Evolutionary conservation across 306 rosid species (phyloP).

Genomic region (Hippophae gyantsensis): DNA sequence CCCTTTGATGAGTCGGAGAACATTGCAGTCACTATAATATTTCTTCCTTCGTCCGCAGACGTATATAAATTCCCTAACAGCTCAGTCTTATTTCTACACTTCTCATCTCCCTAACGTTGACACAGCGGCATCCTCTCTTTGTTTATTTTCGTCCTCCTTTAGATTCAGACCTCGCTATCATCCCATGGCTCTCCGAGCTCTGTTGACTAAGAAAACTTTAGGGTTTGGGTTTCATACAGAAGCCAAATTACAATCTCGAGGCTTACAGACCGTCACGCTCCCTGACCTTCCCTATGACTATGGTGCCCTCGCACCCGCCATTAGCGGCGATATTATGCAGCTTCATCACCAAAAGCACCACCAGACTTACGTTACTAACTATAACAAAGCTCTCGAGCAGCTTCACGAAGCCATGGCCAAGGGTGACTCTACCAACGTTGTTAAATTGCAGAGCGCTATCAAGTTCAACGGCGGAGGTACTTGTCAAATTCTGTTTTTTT

Average conservation of each 20-base stretch:
- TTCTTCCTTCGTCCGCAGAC: too few relatives aligned
- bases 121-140: too few relatives aligned
- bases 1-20: too few relatives aligned
- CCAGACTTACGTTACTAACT: conserved; percentile 84
- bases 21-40: too few relatives aligned
- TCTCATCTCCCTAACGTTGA: too few relatives aligned
- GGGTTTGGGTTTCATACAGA: too few relatives aligned
- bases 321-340: conserved; percentile 89
- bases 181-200: too few relatives aligned
- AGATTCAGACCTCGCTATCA: too few relatives aligned
- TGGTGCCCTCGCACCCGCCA: conserved; percentile 80
- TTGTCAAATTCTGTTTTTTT: not conserved
- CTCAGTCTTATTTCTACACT: too few relatives aligned
- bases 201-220: too few relatives aligned
- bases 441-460: conserved; percentile 70
- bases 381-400: conserved; percentile 86
- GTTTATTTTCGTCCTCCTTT: too few relatives aligned
- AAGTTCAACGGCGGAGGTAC: conserved; percentile 86
- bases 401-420: conserved; percentile 51
- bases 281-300: conserved; percentile 86
- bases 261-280: conserved; percentile 57
- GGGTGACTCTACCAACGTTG: conserved; percentile 52
- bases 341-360: conserved; percentile 91
- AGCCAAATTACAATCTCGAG: conserved; percentile 23
- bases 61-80: too few relatives aligned